A percentile compares a stretch with the other conserved stretches of the same genome.
Evolutionary conservation across 1,284 basidiomycete species (phyloP).

Genomic region (Austroboletus niveus): DNA sequence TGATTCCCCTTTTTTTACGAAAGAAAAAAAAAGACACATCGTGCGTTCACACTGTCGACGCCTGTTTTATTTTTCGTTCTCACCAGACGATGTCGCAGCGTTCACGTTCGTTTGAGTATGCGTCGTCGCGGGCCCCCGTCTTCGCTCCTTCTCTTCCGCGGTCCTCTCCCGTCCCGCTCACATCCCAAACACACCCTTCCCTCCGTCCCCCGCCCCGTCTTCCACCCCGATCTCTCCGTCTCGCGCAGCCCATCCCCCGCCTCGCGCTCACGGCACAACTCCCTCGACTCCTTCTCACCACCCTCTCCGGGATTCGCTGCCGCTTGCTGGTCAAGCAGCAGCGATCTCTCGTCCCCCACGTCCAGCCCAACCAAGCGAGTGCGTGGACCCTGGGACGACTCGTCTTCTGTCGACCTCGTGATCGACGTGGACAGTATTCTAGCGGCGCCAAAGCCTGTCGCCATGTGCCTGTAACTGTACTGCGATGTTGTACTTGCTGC

Average conservation of each 20-base stretch:
- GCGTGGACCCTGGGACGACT: constrained; percentile 61
- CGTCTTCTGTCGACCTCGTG: constrained; percentile 39
- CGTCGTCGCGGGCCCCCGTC: constrained; percentile 60
- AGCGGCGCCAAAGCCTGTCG: constrained; percentile 47
- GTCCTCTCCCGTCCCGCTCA: constrained; percentile 55
- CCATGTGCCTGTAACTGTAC: constrained; percentile 21
- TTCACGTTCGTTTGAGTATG: constrained; percentile 35
- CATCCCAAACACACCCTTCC: constrained; percentile 57
- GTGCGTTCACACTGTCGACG: background rate
- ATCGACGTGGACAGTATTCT: constrained; percentile 49
- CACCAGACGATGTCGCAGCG: background rate
- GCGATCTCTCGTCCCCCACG: constrained; percentile 18
- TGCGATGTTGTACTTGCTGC: no score
- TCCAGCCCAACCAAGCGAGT: constrained; percentile 36
- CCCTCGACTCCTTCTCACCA: constrained; percentile 8
- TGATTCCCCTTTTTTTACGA: constrained; percentile 5
- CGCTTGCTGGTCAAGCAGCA: constrained; percentile 20
- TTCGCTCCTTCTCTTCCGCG: constrained; percentile 52
- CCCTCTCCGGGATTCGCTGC: constrained; percentile 12
- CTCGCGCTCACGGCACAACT: constrained; percentile 13
- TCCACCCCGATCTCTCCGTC: constrained; percentile 37
- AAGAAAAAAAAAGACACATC: no score
- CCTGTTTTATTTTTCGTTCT: background rate
- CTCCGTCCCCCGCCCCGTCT: constrained; percentile 50
- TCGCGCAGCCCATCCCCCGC: constrained; percentile 28